Evolutionary conservation across 1,139 yeast genomes (phyloP).

Genomic region (Taphrina flavorubra): DNA sequence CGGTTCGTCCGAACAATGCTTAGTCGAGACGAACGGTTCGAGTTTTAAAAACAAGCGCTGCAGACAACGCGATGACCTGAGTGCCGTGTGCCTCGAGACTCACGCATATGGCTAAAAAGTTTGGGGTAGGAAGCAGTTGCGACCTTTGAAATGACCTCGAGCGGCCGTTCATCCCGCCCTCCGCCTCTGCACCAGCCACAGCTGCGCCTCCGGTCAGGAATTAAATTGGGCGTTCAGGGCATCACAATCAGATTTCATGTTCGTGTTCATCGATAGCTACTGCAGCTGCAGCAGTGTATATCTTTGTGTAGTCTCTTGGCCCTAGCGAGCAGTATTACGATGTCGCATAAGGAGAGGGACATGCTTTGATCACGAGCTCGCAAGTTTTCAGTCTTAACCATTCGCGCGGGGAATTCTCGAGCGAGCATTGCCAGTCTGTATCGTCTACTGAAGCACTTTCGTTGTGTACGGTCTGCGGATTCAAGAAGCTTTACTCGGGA

Average conservation of each 20-base stretch:
- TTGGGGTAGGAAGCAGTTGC: constrained; percentile 1
- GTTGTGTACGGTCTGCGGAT: neutral
- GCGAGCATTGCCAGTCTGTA: neutral
- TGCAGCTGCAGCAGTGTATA: too few relatives aligned
- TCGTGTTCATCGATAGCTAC: too few relatives aligned
- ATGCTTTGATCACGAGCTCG: neutral
- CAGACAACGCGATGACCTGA: too few relatives aligned
- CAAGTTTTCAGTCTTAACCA: too few relatives aligned
- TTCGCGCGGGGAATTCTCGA: neutral
- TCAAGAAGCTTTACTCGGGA: neutral
- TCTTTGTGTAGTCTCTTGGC: too few relatives aligned
- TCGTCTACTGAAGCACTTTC: neutral
- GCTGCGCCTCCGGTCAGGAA: neutral
- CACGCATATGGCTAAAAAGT: neutral
- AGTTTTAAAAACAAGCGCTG: too few relatives aligned
- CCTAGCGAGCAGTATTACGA: too few relatives aligned
- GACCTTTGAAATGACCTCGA: neutral
- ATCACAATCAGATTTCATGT: too few relatives aligned
- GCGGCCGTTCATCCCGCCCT: constrained; percentile 9
- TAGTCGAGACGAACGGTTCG: too few relatives aligned
- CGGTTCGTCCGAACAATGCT: neutral
- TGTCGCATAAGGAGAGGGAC: neutral
- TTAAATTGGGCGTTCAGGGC: neutral
- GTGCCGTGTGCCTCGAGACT: too few relatives aligned
- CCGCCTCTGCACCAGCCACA: neutral